Evolutionary conservation across 2,329 filamentous ascomycete species (phyloP), one percentile per base, ranked within the genome.

Genomic region (Epichloe bromicola): DNA sequence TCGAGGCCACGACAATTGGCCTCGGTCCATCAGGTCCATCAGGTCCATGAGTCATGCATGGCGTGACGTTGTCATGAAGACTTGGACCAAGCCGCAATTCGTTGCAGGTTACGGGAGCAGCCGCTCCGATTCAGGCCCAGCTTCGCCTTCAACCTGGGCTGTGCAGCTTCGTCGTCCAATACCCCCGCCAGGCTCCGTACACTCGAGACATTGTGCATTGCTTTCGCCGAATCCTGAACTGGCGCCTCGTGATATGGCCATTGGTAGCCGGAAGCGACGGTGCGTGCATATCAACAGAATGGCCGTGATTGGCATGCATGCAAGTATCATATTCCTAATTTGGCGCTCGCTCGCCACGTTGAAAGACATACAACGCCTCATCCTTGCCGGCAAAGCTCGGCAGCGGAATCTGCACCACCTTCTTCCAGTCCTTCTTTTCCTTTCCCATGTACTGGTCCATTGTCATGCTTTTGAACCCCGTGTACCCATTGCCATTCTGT

Each of bases 341-440:
- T n/a, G 63, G 63, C 19, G 64, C 70, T 53, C 67, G 63, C n/a
- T 67, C 59, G 15, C 72, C 71, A 50, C 73, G 63, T 58, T 76
- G 72, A 57, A 84, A 88, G 19, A 86, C 74, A 65, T 82, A 88
- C 51, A 88, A 60, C 0, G 80, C 85, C 66, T 89, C 85, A 58
- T 89, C 85, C 64, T 88, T 88, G 30, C 82, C 85, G 3, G 83
- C 79, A 65, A 88, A 88, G 63, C 82, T 86, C 20, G 84, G 84
- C 60, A 89, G 63, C 4, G 84, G 75, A 54, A 88, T 72, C 67
- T 85, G 81, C 14, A 78, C 72, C 2, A 78, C 71, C 63, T 77
- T 75, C 47, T 74, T 71, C 76, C 81, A 88, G 1, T 69, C 71
- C 26, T 60, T 63, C 57, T 78, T 73, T 60, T 83, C 76, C 46